Evolutionary conservation across 257 asterid species (phyloP).

Genomic region (Solanum medicagineum): DNA sequence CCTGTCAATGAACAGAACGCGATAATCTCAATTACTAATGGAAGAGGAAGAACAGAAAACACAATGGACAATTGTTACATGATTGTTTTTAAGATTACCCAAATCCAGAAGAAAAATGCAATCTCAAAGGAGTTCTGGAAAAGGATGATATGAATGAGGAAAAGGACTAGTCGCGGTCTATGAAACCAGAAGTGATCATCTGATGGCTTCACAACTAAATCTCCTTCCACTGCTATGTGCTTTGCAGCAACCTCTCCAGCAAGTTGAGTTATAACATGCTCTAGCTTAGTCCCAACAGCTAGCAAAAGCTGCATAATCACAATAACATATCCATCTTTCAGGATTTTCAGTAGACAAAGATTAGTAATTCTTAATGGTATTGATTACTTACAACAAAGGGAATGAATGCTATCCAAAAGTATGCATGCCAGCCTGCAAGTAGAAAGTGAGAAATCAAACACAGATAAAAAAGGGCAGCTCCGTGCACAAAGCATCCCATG

Average conservation of each 20-base stretch:
- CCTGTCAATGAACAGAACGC: slow-evolving; percentile 18
- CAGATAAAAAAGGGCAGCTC: neutral
- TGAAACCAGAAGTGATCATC: slow-evolving; percentile 31
- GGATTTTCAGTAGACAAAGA: neutral
- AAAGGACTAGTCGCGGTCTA: slow-evolving; percentile 21
- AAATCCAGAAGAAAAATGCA: slow-evolving; percentile 31
- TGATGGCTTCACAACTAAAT: slow-evolving; percentile 20
- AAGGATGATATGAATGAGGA: slow-evolving; percentile 19
- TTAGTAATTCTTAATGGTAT: neutral
- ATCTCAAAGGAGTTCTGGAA: slow-evolving; percentile 34
- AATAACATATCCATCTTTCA: neutral
- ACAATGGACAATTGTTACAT: neutral
- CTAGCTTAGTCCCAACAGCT: slow-evolving; percentile 58
- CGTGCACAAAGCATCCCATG: neutral
- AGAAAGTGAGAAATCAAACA: neutral
- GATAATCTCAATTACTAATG: neutral
- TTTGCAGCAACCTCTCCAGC: slow-evolving; percentile 28
- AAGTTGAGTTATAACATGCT: slow-evolving; percentile 39
- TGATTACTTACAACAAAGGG: slow-evolving; percentile 42
- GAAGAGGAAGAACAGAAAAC: neutral
- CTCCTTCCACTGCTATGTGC: slow-evolving; percentile 21
- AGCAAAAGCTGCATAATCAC: slow-evolving; percentile 40
- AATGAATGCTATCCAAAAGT: slow-evolving; percentile 60
- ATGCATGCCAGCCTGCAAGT: slow-evolving; percentile 63
- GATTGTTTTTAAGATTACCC: slow-evolving; percentile 7